Evolutionary conservation across 768 basidiomycete genomes (phyloP), one percentile per base, ranked within the genome.

Genomic region (Leccinellum rugosiceps): DNA sequence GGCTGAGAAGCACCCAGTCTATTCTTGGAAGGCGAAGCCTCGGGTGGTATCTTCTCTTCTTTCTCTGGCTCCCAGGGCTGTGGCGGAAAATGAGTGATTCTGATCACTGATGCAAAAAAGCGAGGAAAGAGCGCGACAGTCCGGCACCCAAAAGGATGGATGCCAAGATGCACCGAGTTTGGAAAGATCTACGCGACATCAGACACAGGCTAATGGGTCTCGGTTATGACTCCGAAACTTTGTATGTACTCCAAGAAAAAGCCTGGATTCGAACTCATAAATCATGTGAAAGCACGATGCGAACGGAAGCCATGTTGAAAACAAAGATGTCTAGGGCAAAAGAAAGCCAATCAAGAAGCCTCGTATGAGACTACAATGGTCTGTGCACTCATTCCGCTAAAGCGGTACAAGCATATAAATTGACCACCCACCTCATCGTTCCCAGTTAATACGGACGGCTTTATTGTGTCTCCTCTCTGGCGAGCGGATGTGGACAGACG

Each of bases 401-500:
- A 43, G 47, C 1, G 26, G 8, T 23, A 34, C 5, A 15, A 23
- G 25, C 15, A 17, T 15, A 30, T 4, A 17, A 28, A 23, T 23
- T 10, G 1, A 55, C 25, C 9, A 60, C 65, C 28, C 30, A 69
- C 67, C 62, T 65, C 52, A 25, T 57, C 50, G 19, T 23, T 44
- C 7, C 41, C 51, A 21, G 31, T 43, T 38, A 15, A 44, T 19
- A 38, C 8, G 15, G 19, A 11, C 1, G 54, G 56, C 26, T 57
- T 65, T 14, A 70, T 50, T 2, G 64, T 60, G 41, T 56, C 66
- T 38, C 61, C 66, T 47, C 56, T 68, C 53, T 58, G 59, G 30
- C 51, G 56, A 50, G 56, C 56, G 9, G 57, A 50, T 32, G 34
- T 15, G 1, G 38, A 5, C 13, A n/a, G 60, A 30, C 25, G 35